A percentile compares a stretch with the other conserved stretches of the same genome.
Evolutionary conservation across 176 grass and related monocot genomes (phyloP).

Genomic region (Leersia perrieri): DNA sequence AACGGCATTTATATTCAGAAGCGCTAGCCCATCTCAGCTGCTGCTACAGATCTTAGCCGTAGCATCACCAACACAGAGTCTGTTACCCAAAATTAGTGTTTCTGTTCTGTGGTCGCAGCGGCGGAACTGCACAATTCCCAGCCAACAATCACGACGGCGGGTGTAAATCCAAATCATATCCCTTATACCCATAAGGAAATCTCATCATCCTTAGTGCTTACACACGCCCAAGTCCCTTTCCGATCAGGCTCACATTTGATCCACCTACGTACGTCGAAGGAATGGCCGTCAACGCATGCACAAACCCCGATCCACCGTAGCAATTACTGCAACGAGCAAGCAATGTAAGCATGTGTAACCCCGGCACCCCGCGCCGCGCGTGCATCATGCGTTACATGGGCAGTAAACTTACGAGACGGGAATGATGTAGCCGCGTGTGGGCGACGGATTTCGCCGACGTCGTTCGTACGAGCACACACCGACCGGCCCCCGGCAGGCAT

Average conservation of each 20-base stretch:
- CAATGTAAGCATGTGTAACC: too few species aligned
- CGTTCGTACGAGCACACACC: not conserved
- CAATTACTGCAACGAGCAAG: not conserved
- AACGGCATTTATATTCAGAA: not conserved
- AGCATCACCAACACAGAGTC: not conserved
- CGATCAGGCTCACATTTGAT: not conserved
- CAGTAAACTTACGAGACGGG: not conserved
- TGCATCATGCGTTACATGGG: not conserved
- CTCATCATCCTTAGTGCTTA: not conserved
- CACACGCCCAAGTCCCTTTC: not conserved
- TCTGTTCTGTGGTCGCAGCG: not conserved
- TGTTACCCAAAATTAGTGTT: not conserved
- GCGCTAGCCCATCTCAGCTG: not conserved
- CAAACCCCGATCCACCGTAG: not conserved
- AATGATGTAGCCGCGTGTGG: constrained; percentile 18
- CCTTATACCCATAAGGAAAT: not conserved
- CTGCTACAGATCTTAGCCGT: not conserved
- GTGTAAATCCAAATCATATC: not conserved
- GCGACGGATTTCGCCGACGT: not conserved
- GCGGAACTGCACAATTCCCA: not conserved
- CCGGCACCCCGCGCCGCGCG: not conserved
- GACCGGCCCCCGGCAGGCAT: not conserved
- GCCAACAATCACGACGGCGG: not conserved
- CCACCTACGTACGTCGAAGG: not conserved
- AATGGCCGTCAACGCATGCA: not conserved